Base-by-base conservation (phyloP, 2,329 filamentous ascomycete genomes). In the Ceratocystis harringtonii region DNA sequence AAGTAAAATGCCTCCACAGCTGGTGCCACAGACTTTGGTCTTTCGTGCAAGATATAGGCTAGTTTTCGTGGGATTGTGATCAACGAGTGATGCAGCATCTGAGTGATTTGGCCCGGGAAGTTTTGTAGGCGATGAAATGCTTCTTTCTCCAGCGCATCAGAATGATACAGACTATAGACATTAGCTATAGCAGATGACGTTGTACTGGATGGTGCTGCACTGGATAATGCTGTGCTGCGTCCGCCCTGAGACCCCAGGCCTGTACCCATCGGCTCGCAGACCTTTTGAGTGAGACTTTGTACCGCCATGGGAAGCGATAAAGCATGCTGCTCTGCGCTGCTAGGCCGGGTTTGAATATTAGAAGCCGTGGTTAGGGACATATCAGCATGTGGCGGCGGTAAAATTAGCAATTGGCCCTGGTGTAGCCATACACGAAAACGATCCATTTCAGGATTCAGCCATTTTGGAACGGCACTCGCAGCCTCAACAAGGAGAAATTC, bases 401-500 rank as follows among this genome's bases (percentile, higher is more conserved):
- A 87, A 67, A 97, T 83, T 60, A 84, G 79, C 19, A 97, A 79
- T 65, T 86, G 82, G 65, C 88, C 89, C 41, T 84, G 77, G 70
- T 95, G 84, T 65, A 99, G 85, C 94, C 94, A 99, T 43, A 95
- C 86, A 66, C 94, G 83, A 73, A 96, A 89, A 69, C 87, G 83
- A 69, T 95, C 91, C 48, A 92, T 87, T 69, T 96, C 92, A 0
- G 94, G 94, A 70, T 87, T 96, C 30, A 99, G 77, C 95, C 94
- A 99, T 68, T 83, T 84, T 1, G 94, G 94, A 1, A 96, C 78
- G 15, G 87, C 85, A 69, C 89, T 91, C 32, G 95, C 92, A 36
- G 92, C 94, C 77, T 99, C 94, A 65, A 96, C 87, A 19, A 99
- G 84, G 62, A 99, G 81, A 71, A 99, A 99, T 73, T 99, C 92